Base-by-base conservation (phyloP, 148 eudicot species). In the Limonium bicolor region DNA sequence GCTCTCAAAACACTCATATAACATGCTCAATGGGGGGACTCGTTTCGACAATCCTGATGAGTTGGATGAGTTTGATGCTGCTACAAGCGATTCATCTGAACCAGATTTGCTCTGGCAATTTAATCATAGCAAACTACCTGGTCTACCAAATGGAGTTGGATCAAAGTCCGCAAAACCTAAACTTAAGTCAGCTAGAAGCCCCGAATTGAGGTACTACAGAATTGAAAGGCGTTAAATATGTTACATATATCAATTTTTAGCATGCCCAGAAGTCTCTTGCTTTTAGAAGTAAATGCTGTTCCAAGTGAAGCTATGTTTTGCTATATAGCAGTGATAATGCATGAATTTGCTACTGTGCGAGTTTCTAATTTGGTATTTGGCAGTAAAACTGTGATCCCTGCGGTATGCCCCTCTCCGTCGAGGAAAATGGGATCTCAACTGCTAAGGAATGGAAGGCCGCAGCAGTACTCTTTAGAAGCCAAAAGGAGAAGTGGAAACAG, bases 31-130 rank as follows among this genome's bases (percentile, higher is more conserved):
- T 27, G 73, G 69, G 50, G 65, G 56, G 57, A 77, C 66, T 35
- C 84, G 61, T 41, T 70, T 68, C 41, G 87, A 72, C 51, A 59
- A 67, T 35, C 50, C 72, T 17, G 93, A 81, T 54, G 84, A 85
- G 26, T 48, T 72, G 50, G 95, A 92, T 47, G 95, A 85, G 63
- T 62, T 78, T 70, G 99, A 85, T 68, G 99, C 94, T 53, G 94
- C 82, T 44, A 85, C 95, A 8, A 92, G 88, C 20, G 94, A 85
- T 54, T 92, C 99, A 4, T 90, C 99, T 0, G 99, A 92, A 65
- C 78, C 99, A 38, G 99, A 92, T 65, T 68, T 85, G 67, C 74
- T 81, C 42, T 92, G 95, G 95, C 95, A 82, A 54, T 81, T 70
- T 35, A 85, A 81, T 33, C 82, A 81, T 41, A 63, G 86, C 55